Evolutionary conservation across 2,329 filamentous ascomycete species (phyloP).

Genomic region (Colletotrichum tamarilloi): DNA sequence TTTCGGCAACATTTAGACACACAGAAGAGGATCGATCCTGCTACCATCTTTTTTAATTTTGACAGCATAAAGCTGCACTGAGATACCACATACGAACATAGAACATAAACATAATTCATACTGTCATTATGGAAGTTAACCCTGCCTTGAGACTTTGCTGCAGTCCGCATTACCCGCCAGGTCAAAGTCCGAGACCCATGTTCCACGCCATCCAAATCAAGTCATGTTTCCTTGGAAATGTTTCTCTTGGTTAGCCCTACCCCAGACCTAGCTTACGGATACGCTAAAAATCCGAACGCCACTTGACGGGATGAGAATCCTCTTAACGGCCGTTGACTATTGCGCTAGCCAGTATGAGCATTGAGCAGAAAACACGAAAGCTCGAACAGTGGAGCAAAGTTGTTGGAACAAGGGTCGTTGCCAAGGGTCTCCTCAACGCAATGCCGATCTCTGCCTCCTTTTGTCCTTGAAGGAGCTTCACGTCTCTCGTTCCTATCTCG

Average conservation of each 20-base stretch:
- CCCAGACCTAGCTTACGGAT: neutral
- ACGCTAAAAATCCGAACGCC: neutral
- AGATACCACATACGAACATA: neutral
- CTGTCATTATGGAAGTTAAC: neutral
- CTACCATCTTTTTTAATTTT: too few species aligned
- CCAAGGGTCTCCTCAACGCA: constrained; percentile 8
- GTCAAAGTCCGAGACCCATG: neutral
- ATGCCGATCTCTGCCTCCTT: neutral
- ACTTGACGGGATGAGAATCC: neutral
- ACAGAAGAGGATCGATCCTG: neutral
- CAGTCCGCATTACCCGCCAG: neutral
- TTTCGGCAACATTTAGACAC: neutral
- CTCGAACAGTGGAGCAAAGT: constrained; percentile 1
- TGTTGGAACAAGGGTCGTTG: neutral
- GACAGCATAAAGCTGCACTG: neutral
- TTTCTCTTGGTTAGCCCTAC: neutral
- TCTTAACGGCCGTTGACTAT: neutral
- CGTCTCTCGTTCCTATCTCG: neutral
- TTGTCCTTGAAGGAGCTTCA: neutral
- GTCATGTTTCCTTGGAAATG: neutral
- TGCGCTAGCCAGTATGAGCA: too few species aligned
- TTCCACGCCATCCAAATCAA: neutral
- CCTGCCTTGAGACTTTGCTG: neutral
- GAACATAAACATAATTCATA: neutral
- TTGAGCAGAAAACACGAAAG: neutral